Evolutionary conservation across 805 yeast genomes (phyloP).

Genomic region (Priceomyces fermenticarens): DNA sequence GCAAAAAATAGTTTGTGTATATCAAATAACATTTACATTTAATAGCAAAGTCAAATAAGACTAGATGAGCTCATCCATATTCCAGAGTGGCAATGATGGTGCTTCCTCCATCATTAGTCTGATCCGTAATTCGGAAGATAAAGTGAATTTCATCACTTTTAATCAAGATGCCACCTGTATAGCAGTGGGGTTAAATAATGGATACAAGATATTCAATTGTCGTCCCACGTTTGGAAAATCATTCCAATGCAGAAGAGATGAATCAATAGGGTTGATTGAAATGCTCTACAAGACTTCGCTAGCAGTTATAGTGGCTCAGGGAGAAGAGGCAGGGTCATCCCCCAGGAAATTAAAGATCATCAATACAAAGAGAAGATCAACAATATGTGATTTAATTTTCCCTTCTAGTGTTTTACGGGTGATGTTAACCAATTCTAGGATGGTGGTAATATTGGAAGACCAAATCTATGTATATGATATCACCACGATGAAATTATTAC

Average conservation of each 20-base stretch:
- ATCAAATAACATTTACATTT: not conserved
- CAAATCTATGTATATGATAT: conserved; percentile 44
- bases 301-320: conserved; percentile 78
- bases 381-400: conserved; percentile 42
- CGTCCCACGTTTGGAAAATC: conserved; percentile 41
- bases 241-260: conserved; percentile 33
- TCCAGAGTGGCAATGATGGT: conserved; percentile 7
- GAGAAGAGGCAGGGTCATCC: conserved; percentile 64
- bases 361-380: conserved; percentile 67
- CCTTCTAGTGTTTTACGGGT: conserved; percentile 41
- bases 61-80: not conserved
- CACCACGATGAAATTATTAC: conserved; percentile 38
- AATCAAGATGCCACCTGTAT: conserved; percentile 88
- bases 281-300: conserved; percentile 90
- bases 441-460: conserved; percentile 40
- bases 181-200: conserved; percentile 64
- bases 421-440: conserved; percentile 28
- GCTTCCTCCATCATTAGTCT: conserved; percentile 8
- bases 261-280: conserved; percentile 70
- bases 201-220: conserved; percentile 78
- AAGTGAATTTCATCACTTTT: conserved; percentile 50
- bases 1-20: not conserved
- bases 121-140: conserved; percentile 13
- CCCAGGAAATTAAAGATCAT: conserved; percentile 82
- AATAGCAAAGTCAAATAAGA: not conserved